Evolutionary conservation across 139 green algal species (phyloP), one percentile per base, ranked within the genome.

Genomic region (Chlamydomonas asymmetrica): DNA sequence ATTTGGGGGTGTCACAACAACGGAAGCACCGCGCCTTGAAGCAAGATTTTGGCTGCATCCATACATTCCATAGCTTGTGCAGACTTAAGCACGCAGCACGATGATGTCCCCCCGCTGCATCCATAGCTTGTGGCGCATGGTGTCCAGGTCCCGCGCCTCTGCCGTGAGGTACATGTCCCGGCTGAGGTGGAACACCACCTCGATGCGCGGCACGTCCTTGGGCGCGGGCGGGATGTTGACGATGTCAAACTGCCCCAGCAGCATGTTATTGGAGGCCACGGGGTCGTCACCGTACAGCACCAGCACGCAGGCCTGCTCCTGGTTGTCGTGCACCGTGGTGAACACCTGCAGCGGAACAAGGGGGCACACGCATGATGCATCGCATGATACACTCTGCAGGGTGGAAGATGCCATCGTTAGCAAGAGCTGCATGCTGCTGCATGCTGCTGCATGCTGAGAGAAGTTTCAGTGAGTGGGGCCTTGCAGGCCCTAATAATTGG

Each of bases 221-320:
- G 85, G 85, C 23, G 81, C 79, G 25, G 79, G 79, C 16, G 85
- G 85, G 56, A 90, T 90, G 76, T 88, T 85, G 49, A 87, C 63
- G 40, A 90, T 80, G 68, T 90, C 82, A 66, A 90, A 90, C 73
- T 88, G 82, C 10, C 82, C 85, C n/a, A 90, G 82, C 34, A 88
- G 74, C 23, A 75, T 57, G 70, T 90, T 90, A 52, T 90, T 83
- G 59, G 76, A 85, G 7, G 85, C 82, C 37, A 83, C 74, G 31
- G 77, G 73, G 65, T 85, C 76, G 52, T 87, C 80, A 27, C 83
- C 83, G 62, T 89, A 86, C 45, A 89, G 63, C 1, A 89, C 52
- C 23, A 87, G 71, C 69, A 89, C 87, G 72, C 75, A 89, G 3
- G 80, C 80, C 76, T 79, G 70, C 38, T 87, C 78, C 73, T 88